Evolutionary conservation across 371 early-diverging fungal genomes (phyloP).

Genomic region (Actinomortierella ambigua): DNA sequence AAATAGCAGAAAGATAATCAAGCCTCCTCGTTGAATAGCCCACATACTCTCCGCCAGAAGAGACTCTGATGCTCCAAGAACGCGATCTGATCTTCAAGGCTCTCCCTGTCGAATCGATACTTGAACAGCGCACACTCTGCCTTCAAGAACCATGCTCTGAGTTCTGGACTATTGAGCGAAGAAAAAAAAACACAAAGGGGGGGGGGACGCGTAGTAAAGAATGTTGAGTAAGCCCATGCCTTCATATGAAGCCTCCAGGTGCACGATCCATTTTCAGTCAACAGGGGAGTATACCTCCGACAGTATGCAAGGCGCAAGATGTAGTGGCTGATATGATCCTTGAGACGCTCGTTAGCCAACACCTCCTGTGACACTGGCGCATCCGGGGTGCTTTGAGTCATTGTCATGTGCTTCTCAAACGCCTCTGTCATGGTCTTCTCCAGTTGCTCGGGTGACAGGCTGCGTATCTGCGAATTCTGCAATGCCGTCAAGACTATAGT

Average conservation of each 20-base stretch:
- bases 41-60: constrained; percentile 59
- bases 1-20: no score
- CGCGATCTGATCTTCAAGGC: constrained; percentile 57
- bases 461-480: constrained; percentile 80
- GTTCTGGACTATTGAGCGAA: constrained; percentile 70
- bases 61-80: constrained; percentile 62
- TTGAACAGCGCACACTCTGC: constrained; percentile 88
- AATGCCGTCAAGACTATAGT: constrained; percentile 78
- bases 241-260: neutral
- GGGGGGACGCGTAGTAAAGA: no score
- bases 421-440: constrained; percentile 60
- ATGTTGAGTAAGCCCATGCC: neutral
- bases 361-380: constrained; percentile 34
- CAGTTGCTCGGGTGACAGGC: constrained; percentile 66
- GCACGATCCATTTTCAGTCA: neutral
- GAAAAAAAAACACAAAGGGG: neutral
- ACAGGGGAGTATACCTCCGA: constrained; percentile 59
- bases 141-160: constrained; percentile 89
- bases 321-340: constrained; percentile 94
- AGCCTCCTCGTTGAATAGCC: no score
- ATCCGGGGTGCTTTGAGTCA: constrained; percentile 56
- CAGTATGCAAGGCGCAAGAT: constrained; percentile 93
- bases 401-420: constrained; percentile 70
- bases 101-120: constrained; percentile 62
- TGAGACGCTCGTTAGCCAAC: constrained; percentile 75